These are phyloP conservation scores for Parathielavia hyrcaniae DNA, from an alignment of 495 filamentous ascomycete genomes.

Conservation along the genomic window DNA sequence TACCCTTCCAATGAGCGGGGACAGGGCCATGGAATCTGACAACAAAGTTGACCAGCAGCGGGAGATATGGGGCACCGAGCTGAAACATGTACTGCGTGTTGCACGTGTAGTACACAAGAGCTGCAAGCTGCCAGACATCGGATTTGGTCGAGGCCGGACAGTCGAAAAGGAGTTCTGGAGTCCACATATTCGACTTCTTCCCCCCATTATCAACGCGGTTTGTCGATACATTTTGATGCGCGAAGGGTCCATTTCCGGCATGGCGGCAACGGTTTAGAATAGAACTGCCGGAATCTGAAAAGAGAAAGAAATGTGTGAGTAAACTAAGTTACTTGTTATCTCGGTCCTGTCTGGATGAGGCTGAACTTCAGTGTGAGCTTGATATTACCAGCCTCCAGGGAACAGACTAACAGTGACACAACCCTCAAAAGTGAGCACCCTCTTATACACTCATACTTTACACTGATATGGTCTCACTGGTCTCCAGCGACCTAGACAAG, in stretches of 20 bases:
- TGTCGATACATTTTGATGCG: conserved; percentile 1
- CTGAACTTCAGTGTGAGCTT: no score
- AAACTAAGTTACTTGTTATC: no score
- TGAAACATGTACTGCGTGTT: conserved; percentile 2
- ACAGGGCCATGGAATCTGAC: conserved; percentile 3
- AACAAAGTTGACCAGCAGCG: background rate
- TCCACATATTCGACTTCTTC: conserved; percentile 5
- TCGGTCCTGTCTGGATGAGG: no score
- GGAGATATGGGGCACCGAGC: background rate
- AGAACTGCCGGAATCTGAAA: no score
- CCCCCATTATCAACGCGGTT: background rate
- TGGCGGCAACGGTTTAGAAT: background rate
- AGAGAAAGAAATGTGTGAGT: no score
- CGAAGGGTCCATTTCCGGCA: background rate
- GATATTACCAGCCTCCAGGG: no score
- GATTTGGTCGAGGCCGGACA: conserved; percentile 2
- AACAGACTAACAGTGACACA: no score
- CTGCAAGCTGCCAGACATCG: conserved; percentile 11
- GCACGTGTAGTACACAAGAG: background rate
- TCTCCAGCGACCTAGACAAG: no score
- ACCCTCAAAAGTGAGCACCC: no score
- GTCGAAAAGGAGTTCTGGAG: background rate
- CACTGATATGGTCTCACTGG: no score
- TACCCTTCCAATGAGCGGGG: conserved; percentile 1
- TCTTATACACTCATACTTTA: no score